These are phyloP conservation scores for Vitis hybrid DNA, from an alignment of 177 flowering plant genomes.

Conservation along the genomic window DNA sequence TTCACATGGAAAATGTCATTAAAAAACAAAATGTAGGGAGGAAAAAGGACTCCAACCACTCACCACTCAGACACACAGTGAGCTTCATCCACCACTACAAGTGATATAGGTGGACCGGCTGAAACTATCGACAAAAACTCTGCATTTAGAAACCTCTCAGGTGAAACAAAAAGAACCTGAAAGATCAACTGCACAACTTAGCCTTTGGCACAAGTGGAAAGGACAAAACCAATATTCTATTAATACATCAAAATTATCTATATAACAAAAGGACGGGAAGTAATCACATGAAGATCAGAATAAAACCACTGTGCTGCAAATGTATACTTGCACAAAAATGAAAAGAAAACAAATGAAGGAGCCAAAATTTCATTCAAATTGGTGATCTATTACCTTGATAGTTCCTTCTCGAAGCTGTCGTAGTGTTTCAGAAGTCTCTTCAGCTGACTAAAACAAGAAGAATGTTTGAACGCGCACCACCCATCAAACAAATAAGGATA, in stretches of 20 bases:
- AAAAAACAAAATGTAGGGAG: slow-evolving; percentile 3
- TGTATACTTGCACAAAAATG: neutral
- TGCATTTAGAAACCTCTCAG: slow-evolving; percentile 81
- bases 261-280: too few relatives aligned
- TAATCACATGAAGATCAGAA: too few relatives aligned
- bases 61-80: slow-evolving; percentile 98
- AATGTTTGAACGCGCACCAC: slow-evolving; percentile 6
- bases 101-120: slow-evolving; percentile 45
- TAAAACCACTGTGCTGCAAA: neutral
- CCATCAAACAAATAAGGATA: neutral
- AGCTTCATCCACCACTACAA: slow-evolving; percentile 96
- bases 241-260: too few relatives aligned
- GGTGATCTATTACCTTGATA: slow-evolving; percentile 49
- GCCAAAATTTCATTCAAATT: neutral
- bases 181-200: slow-evolving; percentile 14
- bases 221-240: neutral
- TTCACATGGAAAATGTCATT: neutral
- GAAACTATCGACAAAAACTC: slow-evolving; percentile 72
- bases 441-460: slow-evolving; percentile 48
- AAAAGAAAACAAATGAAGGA: neutral
- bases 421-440: slow-evolving; percentile 67
- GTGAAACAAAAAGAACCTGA: slow-evolving; percentile 97
- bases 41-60: slow-evolving; percentile 18
- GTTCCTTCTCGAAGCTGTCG: slow-evolving; percentile 50
- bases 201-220: neutral